A percentile compares a stretch with the other conserved stretches of the same genome.
phyloP scores from a whole-genome alignment of 768 basidiomycete genomes.

The Megacollybia marginata region DNA sequence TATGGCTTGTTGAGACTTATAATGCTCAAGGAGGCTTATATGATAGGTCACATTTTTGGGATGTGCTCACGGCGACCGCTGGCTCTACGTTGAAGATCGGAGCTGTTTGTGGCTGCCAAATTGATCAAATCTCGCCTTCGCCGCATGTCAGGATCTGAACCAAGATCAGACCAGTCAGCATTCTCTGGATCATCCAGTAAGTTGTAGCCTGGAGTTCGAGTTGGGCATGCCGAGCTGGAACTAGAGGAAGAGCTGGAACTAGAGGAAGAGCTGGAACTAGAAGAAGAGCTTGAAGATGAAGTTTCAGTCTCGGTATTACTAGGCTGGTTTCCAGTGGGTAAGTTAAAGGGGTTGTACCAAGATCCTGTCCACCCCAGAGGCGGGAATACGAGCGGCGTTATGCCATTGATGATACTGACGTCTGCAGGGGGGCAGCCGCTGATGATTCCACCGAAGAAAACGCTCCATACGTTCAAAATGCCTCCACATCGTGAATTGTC shows the following conservation, averaged over 20 bases:
- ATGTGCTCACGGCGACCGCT: neutral
- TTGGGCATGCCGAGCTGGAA: neutral
- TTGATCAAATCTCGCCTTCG: neutral
- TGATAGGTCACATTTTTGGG: too few species aligned
- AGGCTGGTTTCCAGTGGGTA: neutral
- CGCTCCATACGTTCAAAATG: neutral
- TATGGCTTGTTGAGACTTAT: too few species aligned
- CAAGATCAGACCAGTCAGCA: constrained; percentile 3
- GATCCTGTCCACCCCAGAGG: constrained; percentile 3
- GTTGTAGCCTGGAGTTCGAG: neutral
- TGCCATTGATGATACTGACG: constrained; percentile 4
- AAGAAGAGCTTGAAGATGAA: neutral
- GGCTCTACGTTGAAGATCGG: neutral
- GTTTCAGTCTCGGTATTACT: neutral
- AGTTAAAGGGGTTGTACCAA: constrained; percentile 2
- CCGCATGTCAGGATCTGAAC: constrained; percentile 1
- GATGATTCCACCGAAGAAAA: constrained; percentile 2
- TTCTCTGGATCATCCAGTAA: constrained; percentile 4
- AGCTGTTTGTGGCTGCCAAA: too few species aligned
- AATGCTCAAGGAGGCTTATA: too few species aligned
- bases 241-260: neutral
- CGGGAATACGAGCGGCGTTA: constrained; percentile 1
- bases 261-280: neutral
- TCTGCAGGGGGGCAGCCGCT: constrained; percentile 1
- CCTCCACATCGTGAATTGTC: constrained; percentile 4